phyloP scores from a whole-genome alignment of 148 eudicot species.

The Vaccinium vitisidaea region DNA sequence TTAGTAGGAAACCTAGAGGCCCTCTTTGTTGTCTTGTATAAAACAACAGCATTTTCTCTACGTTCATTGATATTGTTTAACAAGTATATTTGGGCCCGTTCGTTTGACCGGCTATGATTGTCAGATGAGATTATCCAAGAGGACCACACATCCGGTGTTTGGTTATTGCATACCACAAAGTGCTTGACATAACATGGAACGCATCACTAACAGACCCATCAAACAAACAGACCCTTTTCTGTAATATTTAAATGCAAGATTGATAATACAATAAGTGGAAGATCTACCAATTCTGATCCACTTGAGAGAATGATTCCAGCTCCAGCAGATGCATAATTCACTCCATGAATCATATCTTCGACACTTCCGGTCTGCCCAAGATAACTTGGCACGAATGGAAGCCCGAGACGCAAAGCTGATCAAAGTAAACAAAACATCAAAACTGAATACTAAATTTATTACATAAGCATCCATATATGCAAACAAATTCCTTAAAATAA shows the following conservation, averaged over 20 bases:
- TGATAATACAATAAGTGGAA: neutral
- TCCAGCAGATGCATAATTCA: constrained; percentile 96
- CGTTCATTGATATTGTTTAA: neutral
- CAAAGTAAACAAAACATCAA: constrained; percentile 5
- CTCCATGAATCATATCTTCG: constrained; percentile 76
- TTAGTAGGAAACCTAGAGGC: neutral
- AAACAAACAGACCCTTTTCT: neutral
- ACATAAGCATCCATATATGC: neutral
- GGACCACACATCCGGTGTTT: neutral
- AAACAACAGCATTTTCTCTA: neutral
- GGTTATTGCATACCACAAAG: neutral
- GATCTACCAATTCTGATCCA: constrained; percentile 80
- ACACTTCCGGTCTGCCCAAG: constrained; percentile 62
- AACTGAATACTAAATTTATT: neutral
- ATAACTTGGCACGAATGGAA: constrained; percentile 84
- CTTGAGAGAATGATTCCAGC: constrained; percentile 89
- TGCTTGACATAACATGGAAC: no score
- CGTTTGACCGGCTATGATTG: neutral
- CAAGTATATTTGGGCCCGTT: neutral
- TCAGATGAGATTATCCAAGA: neutral
- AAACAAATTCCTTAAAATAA: neutral
- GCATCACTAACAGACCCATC: no score
- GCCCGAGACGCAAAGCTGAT: constrained; percentile 69
- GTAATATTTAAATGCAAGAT: neutral
- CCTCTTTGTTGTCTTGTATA: neutral